These are phyloP conservation scores for Cyberlindnera sargentensis DNA, from an alignment of 805 yeast genomes.

Conservation along the genomic window DNA sequence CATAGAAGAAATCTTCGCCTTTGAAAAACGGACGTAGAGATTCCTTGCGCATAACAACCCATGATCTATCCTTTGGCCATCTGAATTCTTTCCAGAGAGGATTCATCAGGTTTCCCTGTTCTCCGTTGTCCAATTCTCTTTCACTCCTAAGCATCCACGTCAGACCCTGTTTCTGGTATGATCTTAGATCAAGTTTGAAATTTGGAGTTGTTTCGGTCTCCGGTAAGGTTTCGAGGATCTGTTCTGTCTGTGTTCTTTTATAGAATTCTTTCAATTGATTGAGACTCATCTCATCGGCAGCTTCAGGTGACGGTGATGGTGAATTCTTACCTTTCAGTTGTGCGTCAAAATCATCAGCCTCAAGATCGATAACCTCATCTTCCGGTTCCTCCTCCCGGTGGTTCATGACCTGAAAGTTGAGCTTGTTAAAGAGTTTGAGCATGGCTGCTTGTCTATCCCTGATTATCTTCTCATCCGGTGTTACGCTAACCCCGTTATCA, in stretches of 20 bases:
- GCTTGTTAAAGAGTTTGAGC: constrained; percentile 44
- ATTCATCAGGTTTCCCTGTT: constrained; percentile 41
- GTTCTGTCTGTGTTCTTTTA: constrained; percentile 59
- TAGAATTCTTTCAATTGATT: constrained; percentile 77
- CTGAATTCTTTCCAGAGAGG: constrained; percentile 78
- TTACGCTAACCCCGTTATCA: constrained; percentile 32
- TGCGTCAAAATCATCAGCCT: constrained; percentile 27
- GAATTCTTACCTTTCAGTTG: constrained; percentile 6
- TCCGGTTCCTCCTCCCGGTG: constrained; percentile 14
- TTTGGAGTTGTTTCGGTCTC: constrained; percentile 44
- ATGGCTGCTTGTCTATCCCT: constrained; percentile 51
- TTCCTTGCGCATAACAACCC: constrained; percentile 26
- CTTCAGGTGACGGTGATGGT: constrained; percentile 5
- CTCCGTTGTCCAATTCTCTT: constrained; percentile 46
- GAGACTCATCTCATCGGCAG: constrained; percentile 40
- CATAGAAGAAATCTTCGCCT: constrained; percentile 45
- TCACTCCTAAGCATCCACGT: constrained; percentile 89
- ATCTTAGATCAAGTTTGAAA: constrained; percentile 54
- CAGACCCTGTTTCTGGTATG: constrained; percentile 78
- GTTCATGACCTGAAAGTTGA: constrained; percentile 27
- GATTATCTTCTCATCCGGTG: constrained; percentile 42
- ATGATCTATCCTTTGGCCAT: constrained; percentile 59
- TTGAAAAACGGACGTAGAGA: constrained; percentile 6
- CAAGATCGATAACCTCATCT: constrained; percentile 28
- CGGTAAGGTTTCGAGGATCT: constrained; percentile 49